Base-by-base conservation (phyloP, 768 basidiomycete species). In the Rhizopogon vinicolor region DNA sequence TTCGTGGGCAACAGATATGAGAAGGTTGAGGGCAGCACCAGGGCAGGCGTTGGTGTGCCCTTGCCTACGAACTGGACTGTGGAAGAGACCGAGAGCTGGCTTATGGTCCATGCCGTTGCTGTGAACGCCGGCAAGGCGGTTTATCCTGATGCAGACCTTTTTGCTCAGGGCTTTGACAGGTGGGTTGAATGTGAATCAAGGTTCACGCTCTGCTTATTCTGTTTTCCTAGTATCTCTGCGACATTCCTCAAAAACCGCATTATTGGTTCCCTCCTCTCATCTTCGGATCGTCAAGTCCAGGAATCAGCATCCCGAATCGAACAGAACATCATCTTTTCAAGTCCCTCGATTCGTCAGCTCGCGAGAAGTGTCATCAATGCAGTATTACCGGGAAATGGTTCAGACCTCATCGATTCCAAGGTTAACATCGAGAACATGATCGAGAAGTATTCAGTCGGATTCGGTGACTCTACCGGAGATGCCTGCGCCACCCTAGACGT, bases 141-240 rank as follows among this genome's bases (percentile, higher is more conserved):
- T 10, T 56, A 65, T 28, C 53, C 64, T 0, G 37, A 16, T 0
- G 51, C 44, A 1, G 71, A 74, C 40, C 28, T 74, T 1, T 69
- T 69, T 46, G 62, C 65, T 9, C 73, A 74, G 52, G 72, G 72
- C 1, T 72, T 73, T 35, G 72, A 74, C 43, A 74, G 73, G 73
- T 72, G 31, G 14, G 63, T 16, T 10, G 7, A 35, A 35, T 5
- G 8, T 35, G 18, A 33, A 10, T n/a, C 3, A 16, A n/a, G 49
- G 25, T 22, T 19, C 8, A 8, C 8, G 29, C 29, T 31, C 29
- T 7, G 2, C 25, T 48, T 10, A 54, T 49, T 7, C 9, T 7
- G 8, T 31, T 6, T 8, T 6, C 1, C 7, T 14, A 7, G 13
- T 43, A 4, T 43, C 42, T 43, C 22, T 19, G 22, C 22, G 2